These are phyloP conservation scores for Rhodotorula kratochvilovae DNA, from an alignment of 768 basidiomycete species.

Conservation along the genomic window DNA sequence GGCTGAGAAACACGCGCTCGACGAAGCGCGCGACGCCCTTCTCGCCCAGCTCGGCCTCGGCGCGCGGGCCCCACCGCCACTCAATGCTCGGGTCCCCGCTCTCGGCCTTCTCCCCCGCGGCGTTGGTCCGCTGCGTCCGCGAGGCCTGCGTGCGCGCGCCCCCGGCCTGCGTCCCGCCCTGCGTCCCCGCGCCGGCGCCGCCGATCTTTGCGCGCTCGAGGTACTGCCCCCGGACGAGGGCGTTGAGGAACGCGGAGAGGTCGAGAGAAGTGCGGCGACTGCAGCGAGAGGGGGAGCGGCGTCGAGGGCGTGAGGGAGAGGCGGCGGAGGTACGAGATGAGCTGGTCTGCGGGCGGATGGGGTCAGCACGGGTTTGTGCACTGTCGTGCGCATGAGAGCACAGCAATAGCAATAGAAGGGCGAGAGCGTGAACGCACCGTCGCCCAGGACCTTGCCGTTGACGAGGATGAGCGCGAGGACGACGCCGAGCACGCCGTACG, in stretches of 20 bases:
- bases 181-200: constrained; percentile 52
- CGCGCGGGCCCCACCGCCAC: constrained; percentile 81
- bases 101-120: constrained; percentile 41
- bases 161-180: constrained; percentile 49
- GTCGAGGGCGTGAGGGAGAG: constrained; percentile 59
- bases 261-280: constrained; percentile 50
- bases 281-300: constrained; percentile 54
- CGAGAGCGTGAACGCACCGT: constrained; percentile 58
- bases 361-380: not conserved
- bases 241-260: constrained; percentile 63
- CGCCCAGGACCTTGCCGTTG: constrained; percentile 66
- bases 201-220: constrained; percentile 56
- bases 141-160: not conserved
- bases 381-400: too few relatives aligned
- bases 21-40: constrained; percentile 67
- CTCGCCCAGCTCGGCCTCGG: constrained; percentile 79
- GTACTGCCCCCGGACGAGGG: constrained; percentile 67
- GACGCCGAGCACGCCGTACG: constrained; percentile 69
- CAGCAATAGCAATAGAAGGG: not conserved
- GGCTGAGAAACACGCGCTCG: constrained; percentile 64
- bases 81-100: constrained; percentile 56
- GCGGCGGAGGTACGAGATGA: constrained; percentile 65
- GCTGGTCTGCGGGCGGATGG: constrained; percentile 53
- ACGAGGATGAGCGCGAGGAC: constrained; percentile 80
- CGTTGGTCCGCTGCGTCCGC: constrained; percentile 11